Evolutionary conservation across 129 eudicot genomes (phyloP), one percentile per base, ranked within the genome.

Genomic region (Deinandra increscens): DNA sequence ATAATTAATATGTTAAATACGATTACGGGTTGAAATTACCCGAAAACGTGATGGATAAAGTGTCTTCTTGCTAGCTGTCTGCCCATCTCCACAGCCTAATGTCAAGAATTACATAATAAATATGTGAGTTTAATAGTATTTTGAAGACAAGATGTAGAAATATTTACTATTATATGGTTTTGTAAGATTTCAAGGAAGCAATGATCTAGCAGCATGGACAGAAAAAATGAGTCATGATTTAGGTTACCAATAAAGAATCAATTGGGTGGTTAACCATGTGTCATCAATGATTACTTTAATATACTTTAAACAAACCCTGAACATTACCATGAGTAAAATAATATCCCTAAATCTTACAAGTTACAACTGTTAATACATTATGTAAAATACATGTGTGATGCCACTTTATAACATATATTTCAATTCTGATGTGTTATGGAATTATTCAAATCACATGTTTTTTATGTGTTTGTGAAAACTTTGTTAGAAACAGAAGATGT

Each of bases 51-150:
- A 80, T 88, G 97, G 42, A 91, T 80, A 49, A 87, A 91, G 81
- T 91, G 97, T 76, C 79, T 82, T 74, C 75, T 75, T 42, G 87
- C 93, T 56, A 91, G 74, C 75, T 78, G 82, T 82, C 83, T 85
- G 67, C 97, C 97, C 18, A 87, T 85, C 68, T 88, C 92, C 49
- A 91, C 82, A 36, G 97, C 97, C 97, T 91, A 73, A 53, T 53
- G 72, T 49, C 50, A 76, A 68, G 36, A 60, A 68, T n/a, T 7
- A 68, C 50, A 13, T 5, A 31, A 26, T 58, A 19, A 29, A 29
- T 26, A 20, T 49, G 46, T 68, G 45, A 68, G 36, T 39, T 41
- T 12, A 33, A 7, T 54, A 53, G 39, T 19, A 13, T 22, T 22
- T 10, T 56, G 26, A 8, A 43, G 41, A 37, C 38, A 58, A 43